Conservation (phyloP, 1,284 basidiomycete species). For the Ceratobasidium sp. region DNA sequence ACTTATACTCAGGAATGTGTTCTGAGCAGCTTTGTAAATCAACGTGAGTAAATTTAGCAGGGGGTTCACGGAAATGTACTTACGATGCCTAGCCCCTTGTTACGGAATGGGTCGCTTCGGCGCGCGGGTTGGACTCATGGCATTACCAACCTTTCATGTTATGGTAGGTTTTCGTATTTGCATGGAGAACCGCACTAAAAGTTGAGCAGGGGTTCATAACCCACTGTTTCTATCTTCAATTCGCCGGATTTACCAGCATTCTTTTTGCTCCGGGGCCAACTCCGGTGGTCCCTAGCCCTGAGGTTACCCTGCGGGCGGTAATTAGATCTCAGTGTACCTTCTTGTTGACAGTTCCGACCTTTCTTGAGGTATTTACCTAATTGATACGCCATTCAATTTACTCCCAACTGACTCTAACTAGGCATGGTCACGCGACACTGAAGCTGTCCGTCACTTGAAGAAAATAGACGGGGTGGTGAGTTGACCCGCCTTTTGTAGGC, state of each 20-base stretch:
- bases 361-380: conserved; percentile 40
- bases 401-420: not conserved
- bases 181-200: not conserved
- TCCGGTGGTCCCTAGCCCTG: conserved; percentile 41
- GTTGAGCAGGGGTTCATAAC: conserved; percentile 14
- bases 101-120: conserved; percentile 33
- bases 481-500: not conserved
- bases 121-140: conserved; percentile 39
- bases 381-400: not conserved
- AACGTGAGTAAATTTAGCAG: conserved; percentile 18
- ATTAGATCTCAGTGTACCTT: conserved; percentile 14
- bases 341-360: conserved; percentile 42
- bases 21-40: conserved; percentile 28
- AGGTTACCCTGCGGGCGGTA: conserved; percentile 32
- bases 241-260: conserved; percentile 31
- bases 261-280: conserved; percentile 41
- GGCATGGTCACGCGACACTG: conserved; percentile 41
- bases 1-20: conserved; percentile 23
- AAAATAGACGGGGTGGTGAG: conserved; percentile 41
- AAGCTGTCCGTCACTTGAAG: conserved; percentile 34
- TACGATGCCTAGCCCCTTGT: conserved; percentile 18
- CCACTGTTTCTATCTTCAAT: conserved; percentile 29
- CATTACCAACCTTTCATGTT: conserved; percentile 40
- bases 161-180: conserved; percentile 27
- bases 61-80: not conserved